Evolutionary conservation across 805 yeast species (phyloP), one percentile per base, ranked within the genome.

Genomic region (Komagataella pastoris): DNA sequence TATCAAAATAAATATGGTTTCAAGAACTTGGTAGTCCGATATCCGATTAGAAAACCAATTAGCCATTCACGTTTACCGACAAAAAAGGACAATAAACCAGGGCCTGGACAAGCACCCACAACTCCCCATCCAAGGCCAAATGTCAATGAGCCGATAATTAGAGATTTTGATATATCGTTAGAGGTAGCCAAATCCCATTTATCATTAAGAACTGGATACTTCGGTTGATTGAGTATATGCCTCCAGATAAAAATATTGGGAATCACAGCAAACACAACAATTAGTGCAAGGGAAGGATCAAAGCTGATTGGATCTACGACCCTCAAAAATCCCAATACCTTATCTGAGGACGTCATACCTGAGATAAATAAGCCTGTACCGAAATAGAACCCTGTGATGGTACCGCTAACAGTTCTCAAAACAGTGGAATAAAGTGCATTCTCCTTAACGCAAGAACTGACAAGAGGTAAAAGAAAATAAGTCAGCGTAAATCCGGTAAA

Each of bases 71-170:
- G 40, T 14, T 30, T 30, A 14, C 40, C 40, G 4, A 30, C 40
- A 8, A 30, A 30, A 30, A 30, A 30, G 40, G 40, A 30, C 40
- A 49, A 17, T 7, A 40, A 51, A 0, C 74, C 81, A 14, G 81
- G 80, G 3, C 79, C 81, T 0, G 81, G 81, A 57, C 81, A 77
- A 3, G 75, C 61, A 1, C 81, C 81, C 0, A 69, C 57, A 2
- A 73, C 40, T 0, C 78, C 81, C 81, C 81, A 77, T 0, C 81
- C 81, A 7, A 70, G 12, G 7, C 81, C 81, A 56, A 77, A 77
- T 5, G 74, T 10, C 0, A 62, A 61, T 53, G 71, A 65, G 2
- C 81, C 81, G 2, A 69, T 3, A 0, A 77, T 18, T 49, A 76
- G 67, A 44, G 60, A 62, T 0, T 49, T 19, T 0, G 65, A 56